Base-by-base conservation (phyloP, 352 stramenopile species). In the Globisporangium acanthophoron region DNA sequence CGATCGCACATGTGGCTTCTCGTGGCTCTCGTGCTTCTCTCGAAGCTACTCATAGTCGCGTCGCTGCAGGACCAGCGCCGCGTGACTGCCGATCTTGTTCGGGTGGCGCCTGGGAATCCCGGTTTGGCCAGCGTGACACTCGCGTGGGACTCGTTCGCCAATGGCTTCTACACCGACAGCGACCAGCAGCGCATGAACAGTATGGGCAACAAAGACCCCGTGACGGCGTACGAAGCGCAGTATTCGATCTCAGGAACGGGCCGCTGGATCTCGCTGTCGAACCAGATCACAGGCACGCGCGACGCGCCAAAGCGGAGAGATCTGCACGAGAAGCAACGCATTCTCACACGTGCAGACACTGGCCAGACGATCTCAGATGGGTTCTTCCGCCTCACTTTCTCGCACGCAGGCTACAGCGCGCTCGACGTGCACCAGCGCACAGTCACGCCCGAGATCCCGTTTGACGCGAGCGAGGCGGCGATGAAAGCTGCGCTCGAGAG, bases 401-500 rank as follows among this genome's bases (percentile, higher is more conserved):
- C 70, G 0, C 70, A 77, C 46, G 74, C 73, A 9, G 64, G 77
- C 18, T 54, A 63, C 39, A 80, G 67, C 54, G 33, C 43, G 3
- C 64, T 80, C 5, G 61, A 80, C 49, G 57, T 71, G 31, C 70
- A 75, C n/a, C 67, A 78, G 48, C 67, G 52, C 48, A 66, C 61
- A 0, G 56, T 87, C 35, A 89, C 82, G 29, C 66, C 72, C 15
- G 65, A 60, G 18, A 94, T 97, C 53, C 52, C 78, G 44, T 91
- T 92, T 57, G 83, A 90, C 62, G 86, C 87, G 35, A 86, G 66
- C 35, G 80, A 71, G 37, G 55, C 56, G 20, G 58, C 78, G 15
- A 64, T 96, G 56, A 88, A 93, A 59, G 44, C 63, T 5, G 83
- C 80, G 29, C 67, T 97, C 37, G 73, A 93, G 58, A 78, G 65